Conservation (phyloP, 176 grass and related monocot species). For the Juncus effusus region DNA sequence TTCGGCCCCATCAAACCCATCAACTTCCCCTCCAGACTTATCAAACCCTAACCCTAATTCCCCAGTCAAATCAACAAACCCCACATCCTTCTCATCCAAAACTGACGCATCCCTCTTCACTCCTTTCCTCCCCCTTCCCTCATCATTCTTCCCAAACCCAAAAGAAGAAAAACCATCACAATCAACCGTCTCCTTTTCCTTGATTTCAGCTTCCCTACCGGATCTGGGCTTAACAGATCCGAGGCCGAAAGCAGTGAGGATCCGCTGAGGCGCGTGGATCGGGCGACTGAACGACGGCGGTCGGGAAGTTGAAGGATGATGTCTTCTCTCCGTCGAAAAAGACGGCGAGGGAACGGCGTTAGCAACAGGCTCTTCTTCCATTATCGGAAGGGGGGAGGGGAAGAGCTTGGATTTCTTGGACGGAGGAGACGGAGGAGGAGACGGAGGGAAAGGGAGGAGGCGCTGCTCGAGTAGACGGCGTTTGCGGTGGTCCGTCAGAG, state of each 20-base stretch:
- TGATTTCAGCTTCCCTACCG: background rate
- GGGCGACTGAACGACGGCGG: background rate
- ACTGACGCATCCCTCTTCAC: constrained; percentile 22
- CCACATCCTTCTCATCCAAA: constrained; percentile 8
- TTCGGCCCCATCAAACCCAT: background rate
- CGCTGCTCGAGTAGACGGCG: constrained; percentile 16
- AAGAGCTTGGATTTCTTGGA: constrained; percentile 23
- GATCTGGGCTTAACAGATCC: background rate
- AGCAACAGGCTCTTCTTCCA: background rate
- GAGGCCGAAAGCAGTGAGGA: constrained; percentile 18
- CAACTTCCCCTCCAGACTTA: background rate
- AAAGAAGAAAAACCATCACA: background rate
- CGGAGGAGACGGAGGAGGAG: constrained; percentile 22
- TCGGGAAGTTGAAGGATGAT: background rate
- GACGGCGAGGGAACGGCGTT: background rate
- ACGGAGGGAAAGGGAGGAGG: background rate
- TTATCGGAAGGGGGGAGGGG: background rate
- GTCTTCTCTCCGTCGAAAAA: background rate
- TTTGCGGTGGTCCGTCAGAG: constrained; percentile 21
- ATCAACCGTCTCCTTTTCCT: background rate
- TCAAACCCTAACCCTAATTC: background rate
- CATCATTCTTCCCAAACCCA: background rate
- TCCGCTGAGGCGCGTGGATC: constrained; percentile 17
- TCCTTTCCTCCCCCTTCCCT: constrained; percentile 3
- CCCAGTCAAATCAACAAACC: constrained; percentile 20